These are phyloP conservation scores for Ammopiptanthus mongolicus DNA, from an alignment of 306 rosid species.

Conservation along the genomic window DNA sequence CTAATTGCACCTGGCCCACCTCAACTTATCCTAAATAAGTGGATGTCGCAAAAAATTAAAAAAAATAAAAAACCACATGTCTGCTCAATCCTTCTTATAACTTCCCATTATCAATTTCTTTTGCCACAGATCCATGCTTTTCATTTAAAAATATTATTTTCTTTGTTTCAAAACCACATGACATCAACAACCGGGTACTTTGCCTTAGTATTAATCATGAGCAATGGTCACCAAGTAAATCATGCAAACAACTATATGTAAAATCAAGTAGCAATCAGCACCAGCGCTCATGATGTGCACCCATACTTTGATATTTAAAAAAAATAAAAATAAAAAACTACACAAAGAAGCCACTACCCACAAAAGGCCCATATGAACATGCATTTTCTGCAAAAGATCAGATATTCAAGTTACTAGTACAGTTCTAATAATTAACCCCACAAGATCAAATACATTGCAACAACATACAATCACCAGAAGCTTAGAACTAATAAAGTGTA, in stretches of 20 bases:
- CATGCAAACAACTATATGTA: not conserved
- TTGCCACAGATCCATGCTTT: not conserved
- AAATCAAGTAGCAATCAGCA: not conserved
- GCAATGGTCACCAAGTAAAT: not conserved
- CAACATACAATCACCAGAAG: not conserved
- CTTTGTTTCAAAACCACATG: not conserved
- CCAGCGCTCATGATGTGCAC: not conserved
- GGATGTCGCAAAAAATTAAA: too few relatives aligned
- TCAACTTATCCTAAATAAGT: not conserved
- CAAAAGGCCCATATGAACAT: not conserved
- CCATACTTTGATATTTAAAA: not conserved
- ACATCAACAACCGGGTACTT: not conserved
- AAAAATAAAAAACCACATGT: not conserved
- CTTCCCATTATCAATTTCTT: not conserved
- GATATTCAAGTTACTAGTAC: not conserved
- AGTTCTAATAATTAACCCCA: not conserved
- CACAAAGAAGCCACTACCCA: not conserved
- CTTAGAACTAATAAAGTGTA: conserved; percentile 21
- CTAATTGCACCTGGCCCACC: not conserved
- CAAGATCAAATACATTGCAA: not conserved
- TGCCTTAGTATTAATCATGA: not conserved
- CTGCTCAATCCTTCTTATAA: not conserved
- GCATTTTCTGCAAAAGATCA: not conserved
- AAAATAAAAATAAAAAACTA: not conserved
- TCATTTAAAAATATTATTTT: not conserved